Conservation (phyloP, 495 filamentous ascomycete genomes). For the Trichocladium uniseriatum region DNA sequence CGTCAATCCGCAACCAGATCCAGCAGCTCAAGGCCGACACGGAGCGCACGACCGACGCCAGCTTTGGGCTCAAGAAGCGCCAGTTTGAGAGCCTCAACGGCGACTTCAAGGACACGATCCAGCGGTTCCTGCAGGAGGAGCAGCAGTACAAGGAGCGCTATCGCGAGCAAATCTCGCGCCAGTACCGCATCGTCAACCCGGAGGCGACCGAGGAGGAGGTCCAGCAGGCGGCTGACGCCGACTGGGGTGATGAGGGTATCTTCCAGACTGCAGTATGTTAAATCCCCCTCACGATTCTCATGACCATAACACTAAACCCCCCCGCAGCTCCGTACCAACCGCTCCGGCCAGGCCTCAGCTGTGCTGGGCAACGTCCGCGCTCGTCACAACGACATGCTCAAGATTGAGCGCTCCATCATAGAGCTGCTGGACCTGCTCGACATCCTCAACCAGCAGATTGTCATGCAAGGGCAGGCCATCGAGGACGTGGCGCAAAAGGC, state of each 20-base stretch:
- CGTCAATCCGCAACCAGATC: conserved; percentile 57
- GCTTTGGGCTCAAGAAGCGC: conserved; percentile 47
- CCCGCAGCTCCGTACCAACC: conserved; percentile 57
- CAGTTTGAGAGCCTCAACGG: conserved; percentile 56
- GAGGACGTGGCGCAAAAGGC: conserved; percentile 46
- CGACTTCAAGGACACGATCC: conserved; percentile 53
- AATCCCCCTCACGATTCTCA: background rate
- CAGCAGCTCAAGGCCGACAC: conserved; percentile 56
- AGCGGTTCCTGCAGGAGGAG: conserved; percentile 57
- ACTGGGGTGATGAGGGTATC: conserved; percentile 66
- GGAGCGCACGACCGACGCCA: conserved; percentile 44
- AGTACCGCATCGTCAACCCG: conserved; percentile 69
- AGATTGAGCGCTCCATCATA: conserved; percentile 57
- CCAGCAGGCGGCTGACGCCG: conserved; percentile 50
- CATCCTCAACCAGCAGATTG: conserved; percentile 55
- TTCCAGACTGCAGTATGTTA: conserved; percentile 62
- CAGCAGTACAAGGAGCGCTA: conserved; percentile 53
- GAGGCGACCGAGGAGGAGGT: conserved; percentile 58
- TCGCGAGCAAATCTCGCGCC: conserved; percentile 60
- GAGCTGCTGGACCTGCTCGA: conserved; percentile 59
- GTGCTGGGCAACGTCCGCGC: conserved; percentile 64
- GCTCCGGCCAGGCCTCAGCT: conserved; percentile 52
- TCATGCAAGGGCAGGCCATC: conserved; percentile 52
- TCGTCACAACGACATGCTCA: conserved; percentile 66
- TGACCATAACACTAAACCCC: background rate